A percentile compares a stretch with the other conserved stretches of the same genome.
Conservation (phyloP, 495 filamentous ascomycete genomes). For the Talaromyces wortmannii region DNA sequence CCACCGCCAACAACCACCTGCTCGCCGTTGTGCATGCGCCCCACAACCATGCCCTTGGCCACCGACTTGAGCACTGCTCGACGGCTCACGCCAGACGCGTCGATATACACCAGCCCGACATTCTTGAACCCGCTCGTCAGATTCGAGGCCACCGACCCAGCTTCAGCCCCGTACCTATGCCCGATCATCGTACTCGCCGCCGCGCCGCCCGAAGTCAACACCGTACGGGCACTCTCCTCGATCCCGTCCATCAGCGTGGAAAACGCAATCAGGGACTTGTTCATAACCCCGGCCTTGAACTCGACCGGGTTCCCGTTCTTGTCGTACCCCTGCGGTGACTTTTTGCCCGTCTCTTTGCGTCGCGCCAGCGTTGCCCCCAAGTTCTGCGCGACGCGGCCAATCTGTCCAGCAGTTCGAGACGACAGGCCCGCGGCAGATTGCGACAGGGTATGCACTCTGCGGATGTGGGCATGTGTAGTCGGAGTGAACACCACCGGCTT, state of each 20-base stretch:
- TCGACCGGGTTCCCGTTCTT: conserved; percentile 55
- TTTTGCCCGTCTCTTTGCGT: conserved; percentile 47
- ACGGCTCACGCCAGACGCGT: conserved; percentile 84
- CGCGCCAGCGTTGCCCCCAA: conserved; percentile 69
- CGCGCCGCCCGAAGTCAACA: conserved; percentile 64
- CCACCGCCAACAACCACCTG: conserved; percentile 78
- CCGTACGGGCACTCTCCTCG: conserved; percentile 69
- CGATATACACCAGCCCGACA: conserved; percentile 96
- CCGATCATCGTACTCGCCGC: conserved; percentile 76
- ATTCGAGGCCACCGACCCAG: conserved; percentile 62
- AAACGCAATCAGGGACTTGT: conserved; percentile 94
- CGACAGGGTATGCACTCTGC: conserved; percentile 79
- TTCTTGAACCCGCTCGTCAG: conserved; percentile 87
- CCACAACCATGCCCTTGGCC: conserved; percentile 98
- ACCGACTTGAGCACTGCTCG: conserved; percentile 85
- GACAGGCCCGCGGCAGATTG: conserved; percentile 69
- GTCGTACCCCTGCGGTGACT: conserved; percentile 39
- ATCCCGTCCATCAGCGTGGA: conserved; percentile 92
- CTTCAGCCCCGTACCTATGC: conserved; percentile 81
- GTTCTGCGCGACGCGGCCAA: conserved; percentile 77
- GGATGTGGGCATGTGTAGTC: conserved; percentile 73
- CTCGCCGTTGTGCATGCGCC: conserved; percentile 75
- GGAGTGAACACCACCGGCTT: conserved; percentile 86
- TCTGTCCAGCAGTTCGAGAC: conserved; percentile 78
- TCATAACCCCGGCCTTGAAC: conserved; percentile 86